Evolutionary conservation across 345 rosid genomes (phyloP).

Genomic region (Moringa oleifera): DNA sequence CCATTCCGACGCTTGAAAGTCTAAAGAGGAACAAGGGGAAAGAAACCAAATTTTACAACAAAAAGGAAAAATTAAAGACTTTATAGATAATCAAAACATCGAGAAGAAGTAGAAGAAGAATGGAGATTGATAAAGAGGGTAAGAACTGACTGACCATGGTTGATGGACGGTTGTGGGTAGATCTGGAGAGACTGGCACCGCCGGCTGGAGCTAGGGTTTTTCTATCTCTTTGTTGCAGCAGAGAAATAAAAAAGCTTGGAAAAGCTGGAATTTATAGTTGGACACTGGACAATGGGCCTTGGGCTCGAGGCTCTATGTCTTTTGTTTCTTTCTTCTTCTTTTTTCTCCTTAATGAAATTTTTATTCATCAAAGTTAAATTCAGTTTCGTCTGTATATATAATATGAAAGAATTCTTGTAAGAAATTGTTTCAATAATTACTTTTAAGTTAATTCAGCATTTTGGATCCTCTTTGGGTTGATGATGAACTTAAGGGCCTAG

Average conservation of each 20-base stretch:
- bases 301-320: not conserved
- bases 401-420: no score
- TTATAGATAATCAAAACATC: no score
- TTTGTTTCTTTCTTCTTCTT: not conserved
- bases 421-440: no score
- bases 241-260: not conserved
- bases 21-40: constrained; percentile 20
- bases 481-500: no score
- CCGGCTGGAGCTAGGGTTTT: not conserved
- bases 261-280: not conserved
- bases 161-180: not conserved
- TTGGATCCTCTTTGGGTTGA: no score
- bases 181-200: not conserved
- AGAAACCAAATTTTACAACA: not conserved
- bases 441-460: no score
- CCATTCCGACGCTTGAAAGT: constrained; percentile 94
- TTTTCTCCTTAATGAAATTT: no score
- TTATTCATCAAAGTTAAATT: no score
- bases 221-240: not conserved
- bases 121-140: not conserved
- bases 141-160: not conserved
- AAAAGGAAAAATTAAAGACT: not conserved
- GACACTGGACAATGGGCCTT: not conserved
- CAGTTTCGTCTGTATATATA: no score
- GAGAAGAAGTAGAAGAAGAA: not conserved